These are phyloP conservation scores for Aureobasidium vineae DNA, from an alignment of 2,329 filamentous ascomycete genomes.

Conservation along the genomic window DNA sequence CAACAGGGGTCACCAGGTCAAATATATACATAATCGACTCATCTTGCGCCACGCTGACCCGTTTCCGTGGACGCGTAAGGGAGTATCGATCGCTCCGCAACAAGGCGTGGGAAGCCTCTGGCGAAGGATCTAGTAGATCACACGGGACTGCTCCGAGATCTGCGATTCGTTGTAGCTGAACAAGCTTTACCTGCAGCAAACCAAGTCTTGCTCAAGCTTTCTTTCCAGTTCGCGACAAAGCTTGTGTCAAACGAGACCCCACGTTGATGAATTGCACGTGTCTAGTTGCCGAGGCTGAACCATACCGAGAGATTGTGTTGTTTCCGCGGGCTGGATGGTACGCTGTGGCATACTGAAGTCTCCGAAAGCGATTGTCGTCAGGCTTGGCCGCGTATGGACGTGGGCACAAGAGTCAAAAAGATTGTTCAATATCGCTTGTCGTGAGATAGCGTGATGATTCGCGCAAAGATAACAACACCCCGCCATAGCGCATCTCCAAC, in stretches of 20 bases:
- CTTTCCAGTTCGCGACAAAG: neutral
- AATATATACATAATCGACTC: neutral
- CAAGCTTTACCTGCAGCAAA: neutral
- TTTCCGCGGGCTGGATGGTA: too few relatives aligned
- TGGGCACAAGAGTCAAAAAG: too few relatives aligned
- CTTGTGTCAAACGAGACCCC: neutral
- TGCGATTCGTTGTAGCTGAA: neutral
- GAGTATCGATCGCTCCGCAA: neutral
- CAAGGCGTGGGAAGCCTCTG: neutral
- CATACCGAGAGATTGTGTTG: too few relatives aligned
- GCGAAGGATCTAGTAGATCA: neutral
- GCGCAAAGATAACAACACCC: too few relatives aligned
- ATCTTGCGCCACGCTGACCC: neutral
- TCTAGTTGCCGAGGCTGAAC: too few relatives aligned
- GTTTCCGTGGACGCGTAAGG: neutral
- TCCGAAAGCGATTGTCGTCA: too few relatives aligned
- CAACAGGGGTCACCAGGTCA: neutral
- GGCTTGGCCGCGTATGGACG: too few relatives aligned
- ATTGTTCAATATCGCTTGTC: too few relatives aligned
- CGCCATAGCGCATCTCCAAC: too few relatives aligned
- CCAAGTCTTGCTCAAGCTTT: neutral
- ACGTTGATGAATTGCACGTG: too few relatives aligned
- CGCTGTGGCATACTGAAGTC: too few relatives aligned
- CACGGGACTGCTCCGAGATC: neutral
- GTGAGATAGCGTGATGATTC: too few relatives aligned